Conservation (phyloP, 2,329 filamentous ascomycete species). For the Septoria petroselini region DNA sequence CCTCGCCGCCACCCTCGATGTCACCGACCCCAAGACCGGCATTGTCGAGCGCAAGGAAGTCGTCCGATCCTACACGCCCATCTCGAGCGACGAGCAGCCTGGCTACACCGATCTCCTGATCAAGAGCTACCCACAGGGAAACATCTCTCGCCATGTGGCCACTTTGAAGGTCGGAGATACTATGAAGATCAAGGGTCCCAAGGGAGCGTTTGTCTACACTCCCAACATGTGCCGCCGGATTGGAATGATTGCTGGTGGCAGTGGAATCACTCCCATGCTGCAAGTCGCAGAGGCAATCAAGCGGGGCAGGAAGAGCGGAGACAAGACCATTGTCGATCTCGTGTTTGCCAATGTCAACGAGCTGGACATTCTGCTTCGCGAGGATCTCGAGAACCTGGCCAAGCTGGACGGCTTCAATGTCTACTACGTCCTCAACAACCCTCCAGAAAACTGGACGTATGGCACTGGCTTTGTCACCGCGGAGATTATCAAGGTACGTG, state of each 20-base stretch:
- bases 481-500: slow-evolving; percentile 78
- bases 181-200: slow-evolving; percentile 89
- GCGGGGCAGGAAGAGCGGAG: slow-evolving; percentile 48
- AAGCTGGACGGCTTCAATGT: slow-evolving; percentile 80
- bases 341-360: slow-evolving; percentile 95
- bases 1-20: slow-evolving; percentile 77
- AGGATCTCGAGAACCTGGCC: slow-evolving; percentile 79
- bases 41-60: slow-evolving; percentile 76
- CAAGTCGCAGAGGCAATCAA: slow-evolving; percentile 88
- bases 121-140: slow-evolving; percentile 96
- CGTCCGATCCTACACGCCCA: slow-evolving; percentile 87
- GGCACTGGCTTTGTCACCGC: slow-evolving; percentile 92
- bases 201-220: slow-evolving; percentile 96
- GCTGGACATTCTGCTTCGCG: slow-evolving; percentile 88
- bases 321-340: slow-evolving; percentile 83
- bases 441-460: slow-evolving; percentile 84
- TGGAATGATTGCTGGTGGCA: slow-evolving; percentile 96
- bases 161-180: slow-evolving; percentile 76
- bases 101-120: slow-evolving; percentile 95
- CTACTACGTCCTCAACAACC: slow-evolving; percentile 95
- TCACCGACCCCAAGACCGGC: slow-evolving; percentile 57
- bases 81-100: slow-evolving; percentile 81
- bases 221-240: slow-evolving; percentile 96
- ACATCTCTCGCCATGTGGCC: slow-evolving; percentile 92
- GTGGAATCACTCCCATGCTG: slow-evolving; percentile 97